Evolutionary conservation across 768 basidiomycete genomes (phyloP).

Genomic region (Rhodotorula toruloides): DNA sequence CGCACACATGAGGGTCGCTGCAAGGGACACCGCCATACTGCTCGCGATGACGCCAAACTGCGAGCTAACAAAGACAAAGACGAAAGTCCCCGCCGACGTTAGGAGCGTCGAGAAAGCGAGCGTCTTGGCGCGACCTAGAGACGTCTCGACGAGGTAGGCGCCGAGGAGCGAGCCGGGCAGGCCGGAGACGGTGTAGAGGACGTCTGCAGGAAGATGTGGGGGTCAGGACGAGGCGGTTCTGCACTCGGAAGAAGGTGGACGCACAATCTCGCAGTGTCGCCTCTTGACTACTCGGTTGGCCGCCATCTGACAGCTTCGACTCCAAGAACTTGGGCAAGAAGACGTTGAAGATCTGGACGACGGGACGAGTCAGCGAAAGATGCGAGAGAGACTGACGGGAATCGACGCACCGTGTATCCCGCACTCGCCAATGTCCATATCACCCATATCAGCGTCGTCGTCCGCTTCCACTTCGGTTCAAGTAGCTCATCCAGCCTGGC

Average conservation of each 20-base stretch:
- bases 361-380: not conserved
- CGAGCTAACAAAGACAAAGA: slow-evolving; percentile 61
- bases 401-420: slow-evolving; percentile 50
- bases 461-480: slow-evolving; percentile 66
- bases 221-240: not conserved
- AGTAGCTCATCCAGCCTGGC: slow-evolving; percentile 66
- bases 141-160: slow-evolving; percentile 70
- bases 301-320: slow-evolving; percentile 48
- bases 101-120: slow-evolving; percentile 68
- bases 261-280: slow-evolving; percentile 74
- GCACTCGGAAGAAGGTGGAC: slow-evolving; percentile 60
- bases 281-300: slow-evolving; percentile 49
- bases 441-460: slow-evolving; percentile 72
- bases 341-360: slow-evolving; percentile 88
- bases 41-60: slow-evolving; percentile 61
- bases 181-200: slow-evolving; percentile 25
- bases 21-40: slow-evolving; percentile 68
- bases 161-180: slow-evolving; percentile 58
- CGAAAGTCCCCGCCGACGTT: slow-evolving; percentile 67
- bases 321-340: slow-evolving; percentile 82
- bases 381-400: too few relatives aligned
- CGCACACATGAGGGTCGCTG: slow-evolving; percentile 58
- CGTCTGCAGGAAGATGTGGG: slow-evolving; percentile 6
- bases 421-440: slow-evolving; percentile 71
- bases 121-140: slow-evolving; percentile 62